phyloP scores from a whole-genome alignment of 331 rosid genomes.

The Rhamnella rubrinervis region DNA sequence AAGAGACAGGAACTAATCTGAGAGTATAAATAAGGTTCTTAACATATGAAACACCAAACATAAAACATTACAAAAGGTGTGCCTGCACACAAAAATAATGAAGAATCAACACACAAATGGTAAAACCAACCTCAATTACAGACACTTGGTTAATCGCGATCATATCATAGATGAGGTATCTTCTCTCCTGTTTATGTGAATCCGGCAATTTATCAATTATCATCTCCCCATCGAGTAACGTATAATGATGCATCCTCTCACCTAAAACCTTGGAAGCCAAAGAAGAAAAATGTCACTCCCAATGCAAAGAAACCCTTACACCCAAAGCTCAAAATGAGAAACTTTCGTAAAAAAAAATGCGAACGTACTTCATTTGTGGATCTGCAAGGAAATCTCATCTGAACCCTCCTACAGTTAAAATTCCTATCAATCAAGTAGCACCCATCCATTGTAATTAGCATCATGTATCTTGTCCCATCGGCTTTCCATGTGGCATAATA shows the following conservation, averaged over 20 bases:
- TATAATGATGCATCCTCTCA: conserved; percentile 79
- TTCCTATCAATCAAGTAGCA: conserved; percentile 87
- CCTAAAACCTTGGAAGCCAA: conserved; percentile 52
- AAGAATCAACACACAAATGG: neutral
- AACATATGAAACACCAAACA: no score
- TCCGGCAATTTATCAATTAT: conserved; percentile 84
- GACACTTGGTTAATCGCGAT: conserved; percentile 67
- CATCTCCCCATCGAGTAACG: conserved; percentile 98
- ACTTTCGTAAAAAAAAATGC: conserved; percentile 8
- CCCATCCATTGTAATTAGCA: conserved; percentile 89
- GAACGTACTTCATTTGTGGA: conserved; percentile 63
- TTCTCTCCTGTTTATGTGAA: conserved; percentile 82
- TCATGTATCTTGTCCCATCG: conserved; percentile 97
- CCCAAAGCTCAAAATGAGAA: conserved; percentile 2
- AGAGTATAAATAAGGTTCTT: neutral
- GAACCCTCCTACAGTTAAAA: conserved; percentile 89
- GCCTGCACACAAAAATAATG: neutral
- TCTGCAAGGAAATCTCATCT: conserved; percentile 97
- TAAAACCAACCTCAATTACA: conserved; percentile 67
- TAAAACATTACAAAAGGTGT: no score
- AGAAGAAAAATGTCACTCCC: conserved; percentile 24
- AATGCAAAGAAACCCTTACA: conserved; percentile 12
- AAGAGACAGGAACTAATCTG: no score
- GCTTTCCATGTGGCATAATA: conserved; percentile 99
- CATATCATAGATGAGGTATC: conserved; percentile 94